phyloP scores from a whole-genome alignment of 352 stramenopile genomes.

The Thraustochytrium sp. region DNA sequence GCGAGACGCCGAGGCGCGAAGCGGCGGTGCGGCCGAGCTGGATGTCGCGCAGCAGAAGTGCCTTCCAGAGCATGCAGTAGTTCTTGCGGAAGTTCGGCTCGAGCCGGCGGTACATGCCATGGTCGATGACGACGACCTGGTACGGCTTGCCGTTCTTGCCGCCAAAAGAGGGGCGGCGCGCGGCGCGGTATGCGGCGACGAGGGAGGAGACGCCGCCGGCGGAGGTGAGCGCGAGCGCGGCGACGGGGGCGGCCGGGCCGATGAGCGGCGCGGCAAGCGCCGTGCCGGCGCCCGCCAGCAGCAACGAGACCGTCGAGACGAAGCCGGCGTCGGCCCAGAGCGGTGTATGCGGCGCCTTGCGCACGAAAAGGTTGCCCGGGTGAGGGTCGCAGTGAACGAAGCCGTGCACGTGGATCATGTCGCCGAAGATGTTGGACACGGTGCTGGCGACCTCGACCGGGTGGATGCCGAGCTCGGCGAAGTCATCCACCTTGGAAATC shows the following conservation, averaged over 20 bases:
- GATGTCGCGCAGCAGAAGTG: constrained; percentile 69
- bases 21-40: constrained; percentile 61
- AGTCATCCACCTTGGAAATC: constrained; percentile 63
- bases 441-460: constrained; percentile 59
- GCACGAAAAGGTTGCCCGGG: constrained; percentile 74
- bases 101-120: constrained; percentile 77
- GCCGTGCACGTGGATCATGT: constrained; percentile 75
- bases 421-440: constrained; percentile 56
- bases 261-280: constrained; percentile 42
- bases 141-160: background rate
- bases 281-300: background rate
- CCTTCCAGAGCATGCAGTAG: constrained; percentile 78
- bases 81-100: constrained; percentile 71
- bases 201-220: background rate
- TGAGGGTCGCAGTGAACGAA: constrained; percentile 80
- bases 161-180: background rate
- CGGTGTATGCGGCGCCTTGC: constrained; percentile 32
- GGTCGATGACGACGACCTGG: constrained; percentile 77
- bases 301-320: background rate
- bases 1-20: constrained; percentile 60
- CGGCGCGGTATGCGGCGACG: background rate
- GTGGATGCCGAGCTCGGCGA: constrained; percentile 59
- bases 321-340: background rate
- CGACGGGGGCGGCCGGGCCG: background rate
- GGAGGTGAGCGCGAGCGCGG: background rate